Evolutionary conservation across 1,284 basidiomycete species (phyloP).

Genomic region (Ceratobasidium sp.): DNA sequence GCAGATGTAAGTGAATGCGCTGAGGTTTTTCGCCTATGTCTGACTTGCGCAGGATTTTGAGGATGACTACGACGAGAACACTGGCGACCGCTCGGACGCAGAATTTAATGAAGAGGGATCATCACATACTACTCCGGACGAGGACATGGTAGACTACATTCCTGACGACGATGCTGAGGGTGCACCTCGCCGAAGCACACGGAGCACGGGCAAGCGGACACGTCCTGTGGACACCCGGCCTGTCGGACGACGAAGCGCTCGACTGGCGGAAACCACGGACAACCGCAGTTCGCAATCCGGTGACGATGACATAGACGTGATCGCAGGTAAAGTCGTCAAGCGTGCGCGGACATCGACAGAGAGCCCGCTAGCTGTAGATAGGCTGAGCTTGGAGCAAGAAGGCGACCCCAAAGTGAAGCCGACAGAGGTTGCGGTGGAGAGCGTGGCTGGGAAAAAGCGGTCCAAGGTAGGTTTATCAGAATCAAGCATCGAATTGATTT

Average conservation of each 20-base stretch:
- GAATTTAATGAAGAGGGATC: constrained; percentile 37
- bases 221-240: constrained; percentile 6
- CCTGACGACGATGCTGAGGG: constrained; percentile 43
- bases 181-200: constrained; percentile 16
- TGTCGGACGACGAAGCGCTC: constrained; percentile 34
- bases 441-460: constrained; percentile 76
- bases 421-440: constrained; percentile 73
- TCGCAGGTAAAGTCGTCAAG: constrained; percentile 25
- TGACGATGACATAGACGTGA: constrained; percentile 27
- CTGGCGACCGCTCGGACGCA: constrained; percentile 37
- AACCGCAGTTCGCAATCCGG: constrained; percentile 16
- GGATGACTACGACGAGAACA: constrained; percentile 45
- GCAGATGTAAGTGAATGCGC: constrained; percentile 57
- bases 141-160: constrained; percentile 56
- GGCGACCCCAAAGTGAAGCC: constrained; percentile 56
- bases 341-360: constrained; percentile 32
- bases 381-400: constrained; percentile 20
- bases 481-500: constrained; percentile 1
- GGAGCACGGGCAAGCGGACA: constrained; percentile 14
- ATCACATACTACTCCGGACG: constrained; percentile 47
- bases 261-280: constrained; percentile 29
- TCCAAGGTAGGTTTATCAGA: constrained; percentile 76
- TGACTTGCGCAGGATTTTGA: constrained; percentile 60
- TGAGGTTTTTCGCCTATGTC: background rate
- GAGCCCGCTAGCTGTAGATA: constrained; percentile 31